A percentile compares a stretch with the other conserved stretches of the same genome.
phyloP scores from a whole-genome alignment of 2,329 filamentous ascomycete species.

The Elsinoe necatrix region DNA sequence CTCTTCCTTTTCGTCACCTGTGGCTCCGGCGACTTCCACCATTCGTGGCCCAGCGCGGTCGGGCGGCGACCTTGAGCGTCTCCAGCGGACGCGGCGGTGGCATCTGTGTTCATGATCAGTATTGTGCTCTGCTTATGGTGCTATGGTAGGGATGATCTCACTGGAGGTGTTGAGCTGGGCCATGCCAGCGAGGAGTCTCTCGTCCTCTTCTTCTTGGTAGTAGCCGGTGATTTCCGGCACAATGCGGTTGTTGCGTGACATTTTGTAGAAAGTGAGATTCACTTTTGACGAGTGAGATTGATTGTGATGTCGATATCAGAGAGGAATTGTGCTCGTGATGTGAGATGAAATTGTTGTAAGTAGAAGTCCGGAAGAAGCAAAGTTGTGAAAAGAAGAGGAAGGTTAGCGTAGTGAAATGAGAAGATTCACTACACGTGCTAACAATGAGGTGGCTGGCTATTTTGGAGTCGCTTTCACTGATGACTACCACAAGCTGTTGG shows the following conservation, averaged over 20 bases:
- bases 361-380: no score
- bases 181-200: not conserved
- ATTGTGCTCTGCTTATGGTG: not conserved
- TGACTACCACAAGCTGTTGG: no score
- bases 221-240: not conserved
- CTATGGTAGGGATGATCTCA: not conserved
- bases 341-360: no score
- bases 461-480: no score
- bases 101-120: not conserved
- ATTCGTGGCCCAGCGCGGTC: not conserved
- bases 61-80: not conserved
- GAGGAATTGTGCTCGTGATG: no score
- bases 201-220: not conserved
- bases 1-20: not conserved
- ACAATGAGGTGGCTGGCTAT: no score
- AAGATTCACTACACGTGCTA: no score
- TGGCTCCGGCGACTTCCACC: not conserved
- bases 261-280: not conserved
- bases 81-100: not conserved
- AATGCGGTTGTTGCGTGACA: not conserved
- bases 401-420: no score
- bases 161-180: not conserved
- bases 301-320: no score
- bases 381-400: no score
- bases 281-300: not conserved